Base-by-base conservation (phyloP, 176 grass and related monocot genomes). In the Tillandsia leiboldiana region DNA sequence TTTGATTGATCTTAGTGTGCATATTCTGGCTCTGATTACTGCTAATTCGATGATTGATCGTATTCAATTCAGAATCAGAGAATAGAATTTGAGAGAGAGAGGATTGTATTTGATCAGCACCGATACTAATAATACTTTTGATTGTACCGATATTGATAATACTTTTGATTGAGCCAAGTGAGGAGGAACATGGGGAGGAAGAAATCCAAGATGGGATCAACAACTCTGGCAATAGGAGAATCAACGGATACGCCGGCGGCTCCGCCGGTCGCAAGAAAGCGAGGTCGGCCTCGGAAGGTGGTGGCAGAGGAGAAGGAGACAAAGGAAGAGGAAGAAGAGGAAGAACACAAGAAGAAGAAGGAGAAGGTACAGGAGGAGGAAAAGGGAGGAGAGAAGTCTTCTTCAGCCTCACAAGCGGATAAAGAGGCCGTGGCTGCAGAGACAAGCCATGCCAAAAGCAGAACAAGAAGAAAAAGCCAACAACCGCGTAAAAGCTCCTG, bases 391-490 rank as follows among this genome's bases (percentile, higher is more conserved):
- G 64, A 67, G n/a, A 29, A 14, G 64, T 9, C 11, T 14, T 9
- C 11, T 14, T 67, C 64, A 14, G 8, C 64, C 64, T 48, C 64
- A 14, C 26, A 11, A 15, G 64, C 26, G n/a, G 64, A 67, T 7
- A 67, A 67, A 13, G 13, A 67, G 14, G 64, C 13, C 10, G 29
- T 15, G 64, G 49, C 11, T 49, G 53, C 22, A 20, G 58, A 50
- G 11, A 11, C 49, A 29, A 56, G 26, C 51, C 72, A 51, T 11
- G 57, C 72, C 4, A 73, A 50, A 48, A 73, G 53, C 56, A 73
- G 72, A 51, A 73, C 72, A 26, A 73, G 72, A 10, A 73, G 72
- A 64, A 73, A 73, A 51, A 73, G 72, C 58, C 42, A 49, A 17
- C 72, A 51, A 42, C 72, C 72, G 51, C 72, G 72, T 23, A 73